A percentile compares a stretch with the other conserved stretches of the same genome.
phyloP scores from a whole-genome alignment of 1,284 basidiomycete genomes.

The Ganoderma leucocontextum region DNA sequence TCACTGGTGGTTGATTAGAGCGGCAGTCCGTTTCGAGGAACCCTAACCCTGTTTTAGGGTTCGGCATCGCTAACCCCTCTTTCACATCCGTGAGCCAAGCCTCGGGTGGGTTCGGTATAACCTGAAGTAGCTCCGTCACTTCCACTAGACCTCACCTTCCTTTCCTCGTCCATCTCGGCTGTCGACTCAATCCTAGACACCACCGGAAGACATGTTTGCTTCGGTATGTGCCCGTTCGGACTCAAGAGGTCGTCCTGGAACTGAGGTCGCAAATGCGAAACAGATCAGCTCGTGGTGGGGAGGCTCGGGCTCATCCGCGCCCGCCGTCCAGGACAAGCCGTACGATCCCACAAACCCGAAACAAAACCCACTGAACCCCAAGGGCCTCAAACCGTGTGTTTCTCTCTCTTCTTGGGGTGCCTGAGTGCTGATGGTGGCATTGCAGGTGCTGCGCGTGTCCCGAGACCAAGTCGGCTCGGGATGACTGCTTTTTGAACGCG shows the following conservation, averaged over 20 bases:
- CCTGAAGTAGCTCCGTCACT: not conserved
- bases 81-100: not conserved
- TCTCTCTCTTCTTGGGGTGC: not conserved
- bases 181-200: not conserved
- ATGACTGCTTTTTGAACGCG: constrained; percentile 91
- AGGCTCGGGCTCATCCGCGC: constrained; percentile 42
- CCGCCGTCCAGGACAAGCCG: constrained; percentile 45
- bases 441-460: constrained; percentile 94
- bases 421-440: not conserved
- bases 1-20: not conserved
- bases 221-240: not conserved
- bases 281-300: constrained; percentile 55
- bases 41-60: constrained; percentile 1
- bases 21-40: not conserved
- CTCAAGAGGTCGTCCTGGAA: not conserved
- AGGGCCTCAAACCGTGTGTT: constrained; percentile 91
- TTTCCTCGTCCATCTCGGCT: not conserved
- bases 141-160: not conserved
- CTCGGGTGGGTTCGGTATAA: not conserved
- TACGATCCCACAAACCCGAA: constrained; percentile 75
- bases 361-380: constrained; percentile 86
- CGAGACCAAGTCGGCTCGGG: constrained; percentile 89
- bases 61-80: not conserved
- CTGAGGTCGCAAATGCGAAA: not conserved
- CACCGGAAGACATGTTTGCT: constrained; percentile 10